Evolutionary conservation across 2,329 filamentous ascomycete genomes (phyloP).

Genomic region (Lachnellula occidentalis): DNA sequence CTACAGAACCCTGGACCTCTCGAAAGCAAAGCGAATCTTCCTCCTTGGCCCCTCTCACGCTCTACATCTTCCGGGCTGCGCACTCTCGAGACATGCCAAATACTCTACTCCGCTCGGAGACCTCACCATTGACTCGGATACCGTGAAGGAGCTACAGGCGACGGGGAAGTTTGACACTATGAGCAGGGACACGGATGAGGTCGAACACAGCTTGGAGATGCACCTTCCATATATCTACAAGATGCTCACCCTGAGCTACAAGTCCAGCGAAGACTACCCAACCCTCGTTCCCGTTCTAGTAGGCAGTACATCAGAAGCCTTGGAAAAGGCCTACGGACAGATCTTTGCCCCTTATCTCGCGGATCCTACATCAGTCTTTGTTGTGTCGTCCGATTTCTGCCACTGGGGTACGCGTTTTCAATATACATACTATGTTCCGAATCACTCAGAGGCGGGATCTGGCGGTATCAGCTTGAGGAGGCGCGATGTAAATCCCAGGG

Average conservation of each 20-base stretch:
- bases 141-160: constrained; percentile 45
- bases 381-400: constrained; percentile 93
- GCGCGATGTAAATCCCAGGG: constrained; percentile 32
- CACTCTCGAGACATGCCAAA: constrained; percentile 64
- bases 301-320: constrained; percentile 60
- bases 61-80: constrained; percentile 70
- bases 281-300: constrained; percentile 80
- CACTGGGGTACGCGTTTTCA: constrained; percentile 86
- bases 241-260: constrained; percentile 51
- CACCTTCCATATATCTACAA: constrained; percentile 92
- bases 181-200: constrained; percentile 60
- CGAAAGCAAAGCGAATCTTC: constrained; percentile 79
- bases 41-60: constrained; percentile 91
- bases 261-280: constrained; percentile 53
- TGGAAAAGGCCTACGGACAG: constrained; percentile 63
- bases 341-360: constrained; percentile 73
- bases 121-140: constrained; percentile 56
- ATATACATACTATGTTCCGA: constrained; percentile 72
- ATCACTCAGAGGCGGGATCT: constrained; percentile 38
- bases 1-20: constrained; percentile 82
- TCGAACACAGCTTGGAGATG: constrained; percentile 94
- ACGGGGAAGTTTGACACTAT: constrained; percentile 61
- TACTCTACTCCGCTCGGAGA: constrained; percentile 73
- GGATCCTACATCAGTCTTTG: constrained; percentile 72
- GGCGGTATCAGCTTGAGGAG: constrained; percentile 30